Evolutionary conservation across 2,329 filamentous ascomycete species (phyloP).

Genomic region (Phialophora chinensis): DNA sequence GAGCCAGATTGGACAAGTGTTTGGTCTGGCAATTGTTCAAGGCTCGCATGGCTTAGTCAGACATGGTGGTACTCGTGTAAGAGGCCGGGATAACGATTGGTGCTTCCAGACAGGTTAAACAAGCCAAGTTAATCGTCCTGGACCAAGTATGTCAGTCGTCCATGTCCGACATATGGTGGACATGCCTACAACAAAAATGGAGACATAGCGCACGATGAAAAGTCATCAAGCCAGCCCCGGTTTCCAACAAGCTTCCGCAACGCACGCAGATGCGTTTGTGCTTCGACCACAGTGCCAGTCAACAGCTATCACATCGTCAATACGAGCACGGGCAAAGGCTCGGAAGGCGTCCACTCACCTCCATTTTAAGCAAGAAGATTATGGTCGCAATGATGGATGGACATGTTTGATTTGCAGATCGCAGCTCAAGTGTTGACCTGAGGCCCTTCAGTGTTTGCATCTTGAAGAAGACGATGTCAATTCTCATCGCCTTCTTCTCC

Average conservation of each 20-base stretch:
- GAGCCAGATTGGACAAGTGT: background rate
- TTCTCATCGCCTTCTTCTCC: background rate
- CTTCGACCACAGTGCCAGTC: background rate
- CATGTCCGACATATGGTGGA: background rate
- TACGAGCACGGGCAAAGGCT: background rate
- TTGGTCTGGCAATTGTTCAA: background rate
- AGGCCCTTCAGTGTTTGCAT: background rate
- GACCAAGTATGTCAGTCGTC: background rate
- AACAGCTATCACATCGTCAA: background rate
- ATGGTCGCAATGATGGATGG: background rate
- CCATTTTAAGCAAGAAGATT: background rate
- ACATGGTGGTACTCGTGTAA: conserved; percentile 2
- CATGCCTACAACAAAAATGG: background rate
- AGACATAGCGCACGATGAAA: conserved; percentile 1
- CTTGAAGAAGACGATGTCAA: background rate
- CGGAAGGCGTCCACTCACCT: background rate
- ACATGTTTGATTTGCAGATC: background rate
- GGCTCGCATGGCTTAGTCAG: background rate
- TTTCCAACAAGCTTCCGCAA: background rate
- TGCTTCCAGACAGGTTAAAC: background rate
- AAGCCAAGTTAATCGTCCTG: conserved; percentile 5
- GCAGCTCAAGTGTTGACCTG: background rate
- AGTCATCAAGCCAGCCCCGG: background rate
- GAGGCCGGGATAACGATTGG: background rate
- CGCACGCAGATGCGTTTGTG: background rate